Percentiles rank a stretch among this genome's conserved stretches.
Evolutionary conservation across 2,329 filamentous ascomycete species (phyloP).

Genomic region (Sarocladiaceae sp.): DNA sequence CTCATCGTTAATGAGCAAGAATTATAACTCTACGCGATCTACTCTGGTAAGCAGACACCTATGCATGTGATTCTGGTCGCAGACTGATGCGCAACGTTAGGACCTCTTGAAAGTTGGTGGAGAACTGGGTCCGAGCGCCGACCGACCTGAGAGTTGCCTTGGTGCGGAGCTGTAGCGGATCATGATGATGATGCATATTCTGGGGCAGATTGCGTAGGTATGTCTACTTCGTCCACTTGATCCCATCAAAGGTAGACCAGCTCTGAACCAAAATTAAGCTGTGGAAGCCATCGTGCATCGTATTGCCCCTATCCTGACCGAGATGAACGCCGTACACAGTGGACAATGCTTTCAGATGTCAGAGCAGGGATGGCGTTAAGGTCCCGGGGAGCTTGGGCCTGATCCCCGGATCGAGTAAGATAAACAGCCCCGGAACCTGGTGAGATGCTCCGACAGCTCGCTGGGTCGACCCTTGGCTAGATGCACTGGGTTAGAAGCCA

Average conservation of each 20-base stretch:
- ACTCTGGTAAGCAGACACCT: too few species aligned
- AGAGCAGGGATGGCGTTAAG: constrained; percentile 3
- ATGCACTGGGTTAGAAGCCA: not conserved
- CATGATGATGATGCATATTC: not conserved
- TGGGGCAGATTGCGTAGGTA: too few species aligned
- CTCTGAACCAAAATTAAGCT: too few species aligned
- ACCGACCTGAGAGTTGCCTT: not conserved
- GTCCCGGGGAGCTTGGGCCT: constrained; percentile 6
- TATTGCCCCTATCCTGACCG: not conserved
- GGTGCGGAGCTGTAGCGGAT: not conserved
- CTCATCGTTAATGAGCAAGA: too few species aligned
- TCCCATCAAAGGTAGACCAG: too few species aligned
- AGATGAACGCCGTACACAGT: not conserved
- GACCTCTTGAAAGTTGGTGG: not conserved
- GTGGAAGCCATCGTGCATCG: too few species aligned
- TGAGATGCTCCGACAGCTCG: not conserved
- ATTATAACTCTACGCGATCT: too few species aligned
- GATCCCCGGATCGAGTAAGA: constrained; percentile 8
- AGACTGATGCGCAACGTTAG: too few species aligned
- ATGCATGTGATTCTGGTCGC: too few species aligned
- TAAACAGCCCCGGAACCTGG: not conserved
- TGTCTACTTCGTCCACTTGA: too few species aligned
- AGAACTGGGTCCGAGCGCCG: not conserved
- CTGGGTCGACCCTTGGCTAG: not conserved
- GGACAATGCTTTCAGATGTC: constrained; percentile 1